Evolutionary conservation across 352 stramenopile genomes (phyloP).

Genomic region (Aphanomyces invadans): DNA sequence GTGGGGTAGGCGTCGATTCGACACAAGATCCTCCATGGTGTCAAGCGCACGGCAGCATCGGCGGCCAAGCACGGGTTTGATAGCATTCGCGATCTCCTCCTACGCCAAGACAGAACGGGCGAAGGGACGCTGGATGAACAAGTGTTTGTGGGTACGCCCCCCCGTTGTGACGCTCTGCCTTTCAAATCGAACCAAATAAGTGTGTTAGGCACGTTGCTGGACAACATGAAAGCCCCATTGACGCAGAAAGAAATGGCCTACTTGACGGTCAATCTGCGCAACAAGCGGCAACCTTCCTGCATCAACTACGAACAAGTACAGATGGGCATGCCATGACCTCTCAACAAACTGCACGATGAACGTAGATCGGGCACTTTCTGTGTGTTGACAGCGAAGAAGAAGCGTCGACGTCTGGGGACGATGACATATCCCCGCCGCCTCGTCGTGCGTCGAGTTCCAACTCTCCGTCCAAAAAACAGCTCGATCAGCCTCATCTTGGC

Average conservation of each 20-base stretch:
- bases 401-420: conserved; percentile 30
- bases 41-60: conserved; percentile 31
- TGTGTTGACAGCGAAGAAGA: conserved; percentile 48
- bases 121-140: conserved; percentile 36
- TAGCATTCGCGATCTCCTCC: conserved; percentile 37
- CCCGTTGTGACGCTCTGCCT: not conserved
- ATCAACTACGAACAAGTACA: conserved; percentile 55
- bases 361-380: conserved; percentile 20
- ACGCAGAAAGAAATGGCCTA: conserved; percentile 44
- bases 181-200: not conserved
- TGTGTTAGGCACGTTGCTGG: conserved; percentile 31
- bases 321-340: conserved; percentile 33
- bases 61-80: conserved; percentile 32
- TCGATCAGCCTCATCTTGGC: conserved; percentile 31
- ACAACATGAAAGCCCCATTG: conserved; percentile 36
- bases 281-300: conserved; percentile 20
- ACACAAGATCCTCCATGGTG: conserved; percentile 42
- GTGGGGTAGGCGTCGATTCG: conserved; percentile 33
- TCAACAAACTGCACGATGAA: not conserved
- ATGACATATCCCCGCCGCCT: not conserved
- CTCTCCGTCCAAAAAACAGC: not conserved
- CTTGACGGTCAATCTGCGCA: conserved; percentile 37
- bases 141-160: conserved; percentile 30
- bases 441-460: not conserved
- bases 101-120: conserved; percentile 31